A percentile compares a stretch with the other conserved stretches of the same genome.
Conservation (phyloP, 2,329 filamentous ascomycete species). For the Pseudopyrenochaeta lycopersici region DNA sequence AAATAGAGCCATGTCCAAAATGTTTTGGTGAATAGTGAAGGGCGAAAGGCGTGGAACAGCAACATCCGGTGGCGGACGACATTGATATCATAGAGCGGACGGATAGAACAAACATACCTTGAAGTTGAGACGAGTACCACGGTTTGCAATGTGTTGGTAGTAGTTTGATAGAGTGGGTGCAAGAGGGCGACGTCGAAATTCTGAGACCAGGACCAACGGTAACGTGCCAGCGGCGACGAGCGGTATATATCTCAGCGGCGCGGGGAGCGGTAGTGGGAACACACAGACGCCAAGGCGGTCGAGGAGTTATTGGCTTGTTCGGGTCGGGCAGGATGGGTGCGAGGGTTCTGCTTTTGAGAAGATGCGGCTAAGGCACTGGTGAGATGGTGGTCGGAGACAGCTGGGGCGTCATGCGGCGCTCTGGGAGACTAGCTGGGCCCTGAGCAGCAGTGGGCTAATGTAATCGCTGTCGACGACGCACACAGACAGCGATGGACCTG, state of each 20-base stretch:
- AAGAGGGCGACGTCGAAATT: conserved; percentile 20
- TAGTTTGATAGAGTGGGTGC: conserved; percentile 14
- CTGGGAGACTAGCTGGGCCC: conserved; percentile 41
- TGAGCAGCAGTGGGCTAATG: conserved; percentile 45
- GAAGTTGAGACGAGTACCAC: conserved; percentile 8
- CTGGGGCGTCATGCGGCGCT: conserved; percentile 48
- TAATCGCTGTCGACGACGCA: conserved; percentile 40
- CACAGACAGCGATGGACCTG: conserved; percentile 38
- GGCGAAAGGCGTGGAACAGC: not conserved
- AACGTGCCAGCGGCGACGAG: conserved; percentile 37
- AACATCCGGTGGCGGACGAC: not conserved
- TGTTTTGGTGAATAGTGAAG: not conserved
- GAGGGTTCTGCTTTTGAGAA: conserved; percentile 47
- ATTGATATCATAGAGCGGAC: conserved; percentile 1
- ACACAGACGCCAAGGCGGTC: conserved; percentile 41
- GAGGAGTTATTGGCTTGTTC: conserved; percentile 46
- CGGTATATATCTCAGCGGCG: conserved; percentile 47
- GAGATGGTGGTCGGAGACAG: conserved; percentile 40
- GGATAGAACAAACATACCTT: conserved; percentile 10
- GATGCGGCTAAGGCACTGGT: conserved; percentile 48
- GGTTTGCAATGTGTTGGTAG: conserved; percentile 2
- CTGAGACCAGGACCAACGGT: conserved; percentile 33
- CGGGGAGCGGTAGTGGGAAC: conserved; percentile 34
- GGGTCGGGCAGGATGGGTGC: conserved; percentile 42
- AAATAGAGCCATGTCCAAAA: not conserved